Conservation (phyloP, 1,284 basidiomycete genomes). For the Pholiota adiposa region DNA sequence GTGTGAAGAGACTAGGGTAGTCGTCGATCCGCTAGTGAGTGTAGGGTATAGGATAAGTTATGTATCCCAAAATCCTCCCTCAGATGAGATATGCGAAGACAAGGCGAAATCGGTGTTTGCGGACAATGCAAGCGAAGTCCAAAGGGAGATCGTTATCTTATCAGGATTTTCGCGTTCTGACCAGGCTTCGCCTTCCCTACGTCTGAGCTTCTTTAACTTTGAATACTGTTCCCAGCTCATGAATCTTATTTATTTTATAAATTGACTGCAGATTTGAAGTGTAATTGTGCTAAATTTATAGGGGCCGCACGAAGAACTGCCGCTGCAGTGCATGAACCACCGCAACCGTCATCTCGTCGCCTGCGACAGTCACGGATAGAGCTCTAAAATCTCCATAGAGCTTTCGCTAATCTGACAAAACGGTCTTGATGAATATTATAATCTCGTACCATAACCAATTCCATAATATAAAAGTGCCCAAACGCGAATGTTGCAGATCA, state of each 20-base stretch:
- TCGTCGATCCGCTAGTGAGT: no score
- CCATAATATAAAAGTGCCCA: constrained; percentile 2
- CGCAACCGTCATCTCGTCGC: not conserved
- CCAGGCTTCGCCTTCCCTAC: not conserved
- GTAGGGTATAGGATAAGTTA: no score
- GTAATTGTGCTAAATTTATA: no score
- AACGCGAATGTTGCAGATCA: not conserved
- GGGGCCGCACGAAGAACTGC: not conserved
- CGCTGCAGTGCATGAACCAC: not conserved
- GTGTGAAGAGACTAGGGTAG: no score
- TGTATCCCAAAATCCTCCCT: no score
- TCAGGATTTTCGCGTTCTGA: not conserved
- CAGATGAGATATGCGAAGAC: no score
- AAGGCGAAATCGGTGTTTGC: no score
- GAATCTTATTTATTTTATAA: no score
- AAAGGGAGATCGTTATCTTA: not conserved
- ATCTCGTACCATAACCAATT: constrained; percentile 21
- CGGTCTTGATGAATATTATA: constrained; percentile 1
- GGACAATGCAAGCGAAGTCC: not conserved
- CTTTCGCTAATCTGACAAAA: not conserved
- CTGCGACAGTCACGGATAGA: not conserved
- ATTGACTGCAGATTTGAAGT: no score
- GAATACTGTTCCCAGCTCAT: no score
- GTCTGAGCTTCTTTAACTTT: no score
- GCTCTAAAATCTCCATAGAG: not conserved